phyloP scores from a whole-genome alignment of 2,329 filamentous ascomycete species.

The Madurella fahalii region DNA sequence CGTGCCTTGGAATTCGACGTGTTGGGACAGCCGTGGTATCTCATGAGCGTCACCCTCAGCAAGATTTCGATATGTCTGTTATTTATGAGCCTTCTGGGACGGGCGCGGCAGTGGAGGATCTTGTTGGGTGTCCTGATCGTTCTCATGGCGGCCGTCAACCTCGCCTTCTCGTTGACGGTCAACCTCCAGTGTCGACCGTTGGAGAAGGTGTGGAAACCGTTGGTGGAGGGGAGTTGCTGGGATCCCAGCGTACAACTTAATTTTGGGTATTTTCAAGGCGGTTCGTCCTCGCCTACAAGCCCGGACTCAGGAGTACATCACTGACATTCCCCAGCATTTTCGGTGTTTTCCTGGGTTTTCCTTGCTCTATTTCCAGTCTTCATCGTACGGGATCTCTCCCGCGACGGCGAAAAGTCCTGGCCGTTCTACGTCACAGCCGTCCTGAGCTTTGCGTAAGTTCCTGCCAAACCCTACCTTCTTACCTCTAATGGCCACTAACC shows the following conservation, averaged over 20 bases:
- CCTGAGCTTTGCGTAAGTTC: constrained; percentile 30
- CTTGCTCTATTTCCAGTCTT: constrained; percentile 34
- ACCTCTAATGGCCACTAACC: background rate
- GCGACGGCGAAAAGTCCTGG: constrained; percentile 29
- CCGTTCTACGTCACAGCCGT: constrained; percentile 34
- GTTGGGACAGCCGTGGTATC: constrained; percentile 35
- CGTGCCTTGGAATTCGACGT: constrained; percentile 34
- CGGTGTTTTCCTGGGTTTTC: constrained; percentile 35
- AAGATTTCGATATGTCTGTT: constrained; percentile 38
- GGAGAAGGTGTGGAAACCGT: constrained; percentile 35
- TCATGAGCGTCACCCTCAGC: constrained; percentile 33
- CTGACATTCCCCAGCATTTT: constrained; percentile 28
- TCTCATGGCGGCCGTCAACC: constrained; percentile 32
- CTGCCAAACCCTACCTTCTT: background rate
- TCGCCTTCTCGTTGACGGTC: constrained; percentile 32
- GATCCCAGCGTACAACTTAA: constrained; percentile 30
- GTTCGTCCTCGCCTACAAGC: constrained; percentile 4
- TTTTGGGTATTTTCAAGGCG: constrained; percentile 36
- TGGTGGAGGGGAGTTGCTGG: constrained; percentile 32
- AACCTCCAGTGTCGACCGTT: constrained; percentile 37
- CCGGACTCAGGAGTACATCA: constrained; percentile 6
- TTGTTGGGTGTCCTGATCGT: constrained; percentile 31
- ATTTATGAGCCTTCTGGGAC: constrained; percentile 31
- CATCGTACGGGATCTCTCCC: constrained; percentile 30
- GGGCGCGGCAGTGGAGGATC: constrained; percentile 30